Conservation (phyloP, 2,329 filamentous ascomycete species). For the Apiospora arundinis region DNA sequence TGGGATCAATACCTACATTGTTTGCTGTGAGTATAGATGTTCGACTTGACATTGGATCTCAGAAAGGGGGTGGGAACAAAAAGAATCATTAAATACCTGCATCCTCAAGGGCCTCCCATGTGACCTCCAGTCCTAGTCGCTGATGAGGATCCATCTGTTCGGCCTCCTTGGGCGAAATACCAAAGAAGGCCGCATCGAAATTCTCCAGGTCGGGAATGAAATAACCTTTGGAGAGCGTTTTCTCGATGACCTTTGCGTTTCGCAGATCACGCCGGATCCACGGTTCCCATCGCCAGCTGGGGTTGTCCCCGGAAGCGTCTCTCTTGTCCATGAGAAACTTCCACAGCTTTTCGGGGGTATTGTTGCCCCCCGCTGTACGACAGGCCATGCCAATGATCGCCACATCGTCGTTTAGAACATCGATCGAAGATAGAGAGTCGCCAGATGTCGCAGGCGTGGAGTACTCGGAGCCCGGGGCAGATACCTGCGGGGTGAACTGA, state of each 20-base stretch:
- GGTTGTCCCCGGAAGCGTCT: conserved; percentile 28
- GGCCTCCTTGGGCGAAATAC: conserved; percentile 34
- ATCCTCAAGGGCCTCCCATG: conserved; percentile 66
- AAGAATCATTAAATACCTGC: conserved; percentile 53
- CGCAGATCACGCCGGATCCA: conserved; percentile 26
- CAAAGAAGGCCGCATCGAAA: conserved; percentile 36
- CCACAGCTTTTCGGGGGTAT: conserved; percentile 30
- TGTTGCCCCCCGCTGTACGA: conserved; percentile 28
- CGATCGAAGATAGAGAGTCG: no score
- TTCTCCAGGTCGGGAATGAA: conserved; percentile 28
- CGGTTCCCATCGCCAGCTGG: conserved; percentile 31
- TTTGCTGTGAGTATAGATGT: no score
- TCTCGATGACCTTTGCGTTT: conserved; percentile 30
- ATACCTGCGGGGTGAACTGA: no score
- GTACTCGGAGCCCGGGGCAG: no score
- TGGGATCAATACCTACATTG: conserved; percentile 45
- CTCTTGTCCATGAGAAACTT: conserved; percentile 28
- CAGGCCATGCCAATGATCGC: conserved; percentile 31
- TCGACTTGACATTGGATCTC: no score
- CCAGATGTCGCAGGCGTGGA: no score
- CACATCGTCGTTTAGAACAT: conserved; percentile 24
- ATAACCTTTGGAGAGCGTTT: conserved; percentile 29
- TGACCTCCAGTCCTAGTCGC: conserved; percentile 27
- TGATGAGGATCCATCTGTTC: conserved; percentile 36
- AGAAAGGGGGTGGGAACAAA: no score